Evolutionary conservation across 345 rosid species (phyloP), one percentile per base, ranked within the genome.

Genomic region (Trapa incisa): DNA sequence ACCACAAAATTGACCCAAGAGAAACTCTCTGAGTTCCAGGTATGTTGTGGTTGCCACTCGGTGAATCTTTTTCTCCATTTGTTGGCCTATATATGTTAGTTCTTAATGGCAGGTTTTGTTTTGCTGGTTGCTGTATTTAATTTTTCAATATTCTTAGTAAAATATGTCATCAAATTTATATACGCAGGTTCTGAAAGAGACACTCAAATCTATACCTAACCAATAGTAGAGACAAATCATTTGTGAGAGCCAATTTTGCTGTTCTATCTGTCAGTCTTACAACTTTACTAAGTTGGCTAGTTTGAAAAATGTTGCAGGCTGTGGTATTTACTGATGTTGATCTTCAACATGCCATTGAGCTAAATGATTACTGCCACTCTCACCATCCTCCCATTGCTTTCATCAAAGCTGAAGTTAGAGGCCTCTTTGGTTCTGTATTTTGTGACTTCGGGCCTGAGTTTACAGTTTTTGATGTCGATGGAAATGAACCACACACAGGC

Each of bases 401-500:
- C 76, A 80, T 94, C 74, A 91, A 84, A 80, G 80, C 97, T 71
- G 99, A 91, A 81, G 91, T 91, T 54, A 86, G 96, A 79, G 99
- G 99, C 68, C 93, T 94, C 62, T 94, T 94, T 84, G 99, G 97
- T 67, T 83, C 92, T 13, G 78, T 94, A 42, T 94, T 94, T 78
- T 94, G 99, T 74, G 99, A 94, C 74, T 94, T 94, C 76, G 99
- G 99, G 63, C 93, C 97, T 61, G 86, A 79, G 72, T 94, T 94
- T 73, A 87, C 87, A 9, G 97, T 94, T 72, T 69, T 83, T 13
- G 99, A 94, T 81, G 97, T 89, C 71, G 96, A 91, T 79, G 99
- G 99, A 38, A 89, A 89, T 78, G 97, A 91, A 43, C 97, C 97
- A 11, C 93, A 85, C 74, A 91, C 93, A 0, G 99, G 99, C 74